Evolutionary conservation across 495 filamentous ascomycete genomes (phyloP), one percentile per base, ranked within the genome.

Genomic region (Aspergillus cavernicola): DNA sequence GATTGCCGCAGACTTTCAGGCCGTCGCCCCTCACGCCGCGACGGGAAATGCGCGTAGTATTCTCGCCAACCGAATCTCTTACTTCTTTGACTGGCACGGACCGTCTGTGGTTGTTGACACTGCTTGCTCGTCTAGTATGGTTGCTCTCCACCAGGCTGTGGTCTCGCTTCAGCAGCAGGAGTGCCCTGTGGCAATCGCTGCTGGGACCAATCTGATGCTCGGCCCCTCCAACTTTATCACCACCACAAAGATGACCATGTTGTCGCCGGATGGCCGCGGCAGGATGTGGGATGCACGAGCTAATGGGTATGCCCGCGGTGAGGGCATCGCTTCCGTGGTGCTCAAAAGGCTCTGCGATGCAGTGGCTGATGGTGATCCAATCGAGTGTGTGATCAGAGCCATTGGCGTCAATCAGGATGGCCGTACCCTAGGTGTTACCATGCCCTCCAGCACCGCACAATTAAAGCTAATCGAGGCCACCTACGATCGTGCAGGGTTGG

Each of bases 31-130:
- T 3, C n/a, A 42, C 6, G 3, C 6, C 0, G 62, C 66, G 2
- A 82, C 79, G 3, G 82, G 83, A 0, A 73, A 68, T 0, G 70
- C 71, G 1, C 52, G 59, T 1, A 63, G 73, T 1, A 75, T 67
- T 11, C n/a, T 70, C 1, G 53, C 70, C 0, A 75, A 73, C 37
- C 65, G 73, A 9, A 55, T 76, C 6, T 73, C 68, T 0, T 69
- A 72, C 39, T 60, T 60, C 18, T 65, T 72, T 18, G 63, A 74
- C 54, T 53, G 62, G 18, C 22, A 55, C 18, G 72, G 74, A 0
- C 68, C 71, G 0, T 59, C 42, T 8, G 58, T 69, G 19, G 63
- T 59, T 6, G 38, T 75, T 1, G 68, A 76, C 39, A 67, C 70
- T 1, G 72, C 68, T 2, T 74, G 75, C 62, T 67, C 68, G 2